Conservation (phyloP, 805 yeast genomes). For the Barnettozyma sucrosica region DNA sequence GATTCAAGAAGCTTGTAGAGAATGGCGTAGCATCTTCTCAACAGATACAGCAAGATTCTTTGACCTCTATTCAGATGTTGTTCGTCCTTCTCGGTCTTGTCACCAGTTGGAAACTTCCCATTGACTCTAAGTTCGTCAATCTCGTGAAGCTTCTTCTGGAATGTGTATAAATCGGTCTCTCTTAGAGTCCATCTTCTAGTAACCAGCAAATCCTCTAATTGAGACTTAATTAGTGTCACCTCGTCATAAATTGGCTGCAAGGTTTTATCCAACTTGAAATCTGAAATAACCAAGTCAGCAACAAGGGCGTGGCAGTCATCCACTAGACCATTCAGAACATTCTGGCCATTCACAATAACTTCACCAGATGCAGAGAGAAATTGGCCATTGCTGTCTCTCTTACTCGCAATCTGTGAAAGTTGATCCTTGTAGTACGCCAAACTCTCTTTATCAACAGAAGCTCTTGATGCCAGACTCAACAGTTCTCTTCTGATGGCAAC, state of each 20-base stretch:
- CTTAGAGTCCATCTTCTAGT: conserved; percentile 97
- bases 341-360: conserved; percentile 34
- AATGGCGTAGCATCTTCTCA: conserved; percentile 87
- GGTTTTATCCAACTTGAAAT: conserved; percentile 39
- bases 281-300: conserved; percentile 52
- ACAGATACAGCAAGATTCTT: conserved; percentile 60
- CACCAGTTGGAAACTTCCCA: conserved; percentile 44
- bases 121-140: conserved; percentile 69
- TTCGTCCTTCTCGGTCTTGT: conserved; percentile 3
- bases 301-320: conserved; percentile 80
- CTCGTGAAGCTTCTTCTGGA: conserved; percentile 65
- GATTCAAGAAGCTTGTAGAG: conserved; percentile 85
- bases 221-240: conserved; percentile 59
- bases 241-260: conserved; percentile 57
- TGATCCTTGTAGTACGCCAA: conserved; percentile 33
- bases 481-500: conserved; percentile 59
- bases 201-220: conserved; percentile 74
- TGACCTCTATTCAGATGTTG: conserved; percentile 43
- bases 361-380: conserved; percentile 37
- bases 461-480: conserved; percentile 44
- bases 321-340: conserved; percentile 62
- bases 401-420: conserved; percentile 38
- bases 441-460: conserved; percentile 25
- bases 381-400: conserved; percentile 52
- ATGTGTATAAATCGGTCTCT: conserved; percentile 86